These are phyloP conservation scores for Elaeagnus macrophylla DNA, from an alignment of 306 rosid genomes.

Conservation along the genomic window DNA sequence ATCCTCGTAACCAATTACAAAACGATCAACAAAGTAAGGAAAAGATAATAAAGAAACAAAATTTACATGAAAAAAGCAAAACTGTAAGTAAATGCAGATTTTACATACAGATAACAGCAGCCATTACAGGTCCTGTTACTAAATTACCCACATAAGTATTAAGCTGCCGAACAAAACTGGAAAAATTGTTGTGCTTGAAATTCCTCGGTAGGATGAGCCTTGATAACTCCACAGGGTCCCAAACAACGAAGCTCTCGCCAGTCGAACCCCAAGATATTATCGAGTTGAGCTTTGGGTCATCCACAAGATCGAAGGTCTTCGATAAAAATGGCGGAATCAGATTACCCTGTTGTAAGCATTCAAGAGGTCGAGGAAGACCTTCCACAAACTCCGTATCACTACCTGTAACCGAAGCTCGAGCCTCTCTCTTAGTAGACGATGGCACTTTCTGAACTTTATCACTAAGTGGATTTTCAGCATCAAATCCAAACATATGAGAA, in stretches of 20 bases:
- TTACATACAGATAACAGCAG: conserved; percentile 46
- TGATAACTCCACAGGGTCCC: conserved; percentile 71
- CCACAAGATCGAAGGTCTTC: conserved; percentile 81
- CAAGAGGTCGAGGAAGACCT: conserved; percentile 47
- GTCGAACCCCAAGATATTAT: conserved; percentile 66
- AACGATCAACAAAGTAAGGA: neutral
- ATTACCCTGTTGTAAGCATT: conserved; percentile 33
- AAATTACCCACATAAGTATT: conserved; percentile 96
- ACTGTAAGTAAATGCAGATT: conserved; percentile 6
- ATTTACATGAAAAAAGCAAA: conserved; percentile 1
- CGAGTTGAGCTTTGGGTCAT: conserved; percentile 53
- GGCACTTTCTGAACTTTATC: too few relatives aligned
- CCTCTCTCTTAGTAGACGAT: neutral
- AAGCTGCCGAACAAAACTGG: conserved; percentile 95
- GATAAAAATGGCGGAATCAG: conserved; percentile 72
- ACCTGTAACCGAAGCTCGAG: conserved; percentile 6
- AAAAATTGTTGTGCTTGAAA: conserved; percentile 97
- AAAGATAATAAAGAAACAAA: neutral
- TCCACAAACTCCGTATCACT: conserved; percentile 6
- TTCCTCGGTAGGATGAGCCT: conserved; percentile 58
- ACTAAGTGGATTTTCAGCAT: too few relatives aligned
- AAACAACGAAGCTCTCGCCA: conserved; percentile 71
- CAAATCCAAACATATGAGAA: too few relatives aligned
- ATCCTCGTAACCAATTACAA: conserved; percentile 21
- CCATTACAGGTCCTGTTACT: conserved; percentile 24